phyloP scores from a whole-genome alignment of 306 rosid genomes.

The Trifolium dubium region DNA sequence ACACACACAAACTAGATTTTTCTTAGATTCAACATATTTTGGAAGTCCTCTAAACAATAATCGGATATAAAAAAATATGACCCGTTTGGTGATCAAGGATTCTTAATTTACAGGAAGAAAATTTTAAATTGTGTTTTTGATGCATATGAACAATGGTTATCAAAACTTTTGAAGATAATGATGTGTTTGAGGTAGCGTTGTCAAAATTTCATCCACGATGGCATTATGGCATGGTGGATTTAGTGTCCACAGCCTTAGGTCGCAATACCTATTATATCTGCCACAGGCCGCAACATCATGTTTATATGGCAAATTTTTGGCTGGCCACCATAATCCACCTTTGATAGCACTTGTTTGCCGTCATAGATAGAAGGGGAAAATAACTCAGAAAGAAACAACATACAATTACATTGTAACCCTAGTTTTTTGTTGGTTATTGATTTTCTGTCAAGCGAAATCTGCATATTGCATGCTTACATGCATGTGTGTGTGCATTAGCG shows the following conservation, averaged over 20 bases:
- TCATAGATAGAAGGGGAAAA: conserved; percentile 26
- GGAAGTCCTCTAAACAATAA: too few species aligned
- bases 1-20: not conserved
- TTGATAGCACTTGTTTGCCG: not conserved
- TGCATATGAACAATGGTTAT: conserved; percentile 13
- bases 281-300: not conserved
- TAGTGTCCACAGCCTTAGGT: not conserved
- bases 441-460: conserved; percentile 25
- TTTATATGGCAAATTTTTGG: not conserved
- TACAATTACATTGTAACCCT: conserved; percentile 11
- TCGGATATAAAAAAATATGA: conserved; percentile 13
- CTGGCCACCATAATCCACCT: not conserved
- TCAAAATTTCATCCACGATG: not conserved
- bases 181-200: not conserved
- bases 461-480: conserved; percentile 29
- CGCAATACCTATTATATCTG: not conserved
- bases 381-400: conserved; percentile 29
- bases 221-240: not conserved
- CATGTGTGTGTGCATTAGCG: conserved; percentile 2
- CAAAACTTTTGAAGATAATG: conserved; percentile 14
- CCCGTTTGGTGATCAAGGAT: conserved; percentile 8
- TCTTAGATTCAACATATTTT: conserved; percentile 26
- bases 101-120: not conserved
- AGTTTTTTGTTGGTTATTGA: conserved; percentile 7
- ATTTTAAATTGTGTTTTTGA: conserved; percentile 20